These are phyloP conservation scores for Sextonia rubra DNA, from an alignment of 164 flowering plant species.

Conservation along the genomic window DNA sequence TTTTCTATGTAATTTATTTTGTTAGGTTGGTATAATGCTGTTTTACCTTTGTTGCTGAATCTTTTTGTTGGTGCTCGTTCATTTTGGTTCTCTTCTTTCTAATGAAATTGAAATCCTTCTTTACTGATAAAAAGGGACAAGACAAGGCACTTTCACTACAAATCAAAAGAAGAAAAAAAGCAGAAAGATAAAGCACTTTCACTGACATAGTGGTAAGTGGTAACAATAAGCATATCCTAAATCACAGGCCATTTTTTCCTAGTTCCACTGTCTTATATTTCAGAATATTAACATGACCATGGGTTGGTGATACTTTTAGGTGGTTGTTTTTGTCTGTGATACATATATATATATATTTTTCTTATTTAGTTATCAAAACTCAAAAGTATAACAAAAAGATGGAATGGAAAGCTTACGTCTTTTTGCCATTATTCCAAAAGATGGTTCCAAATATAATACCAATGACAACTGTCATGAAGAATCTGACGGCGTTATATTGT, in stretches of 20 bases:
- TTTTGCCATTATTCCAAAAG: constrained; percentile 35
- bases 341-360: neutral
- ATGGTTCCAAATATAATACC: constrained; percentile 49
- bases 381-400: neutral
- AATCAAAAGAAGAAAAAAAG: no score
- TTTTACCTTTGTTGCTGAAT: no score
- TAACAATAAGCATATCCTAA: neutral
- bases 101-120: no score
- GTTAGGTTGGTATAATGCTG: no score
- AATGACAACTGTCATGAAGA: constrained; percentile 38
- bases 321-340: neutral
- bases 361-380: neutral
- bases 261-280: neutral
- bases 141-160: no score
- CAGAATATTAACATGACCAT: neutral
- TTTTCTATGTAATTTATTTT: no score
- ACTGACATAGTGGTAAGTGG: neutral
- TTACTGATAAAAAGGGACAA: no score
- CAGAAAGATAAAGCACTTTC: no score
- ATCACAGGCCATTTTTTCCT: neutral
- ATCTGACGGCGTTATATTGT: constrained; percentile 41
- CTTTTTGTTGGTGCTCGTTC: no score
- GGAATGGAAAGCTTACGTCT: constrained; percentile 32
- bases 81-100: no score
- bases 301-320: neutral